phyloP scores from a whole-genome alignment of 2,329 filamentous ascomycete genomes.

The Diaporthe sp. region DNA sequence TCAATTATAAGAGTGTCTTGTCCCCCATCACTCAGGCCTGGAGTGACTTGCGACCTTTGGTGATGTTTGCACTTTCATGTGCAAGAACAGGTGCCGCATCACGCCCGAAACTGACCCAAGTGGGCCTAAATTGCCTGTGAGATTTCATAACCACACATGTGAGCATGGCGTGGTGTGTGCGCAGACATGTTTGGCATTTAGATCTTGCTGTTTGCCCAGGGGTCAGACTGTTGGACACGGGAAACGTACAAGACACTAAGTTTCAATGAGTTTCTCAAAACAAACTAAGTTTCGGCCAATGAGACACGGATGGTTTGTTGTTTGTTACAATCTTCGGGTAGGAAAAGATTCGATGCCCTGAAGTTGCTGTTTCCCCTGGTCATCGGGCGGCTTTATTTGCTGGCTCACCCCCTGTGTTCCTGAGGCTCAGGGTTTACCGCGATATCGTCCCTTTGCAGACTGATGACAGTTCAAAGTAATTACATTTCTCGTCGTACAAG shows the following conservation, averaged over 20 bases:
- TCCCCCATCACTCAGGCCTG: not conserved
- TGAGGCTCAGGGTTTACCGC: too few species aligned
- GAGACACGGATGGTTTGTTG: not conserved
- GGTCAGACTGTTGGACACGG: not conserved
- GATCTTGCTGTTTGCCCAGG: constrained; percentile 24
- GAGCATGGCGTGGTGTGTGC: not conserved
- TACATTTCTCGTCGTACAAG: not conserved
- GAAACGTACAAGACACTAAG: not conserved
- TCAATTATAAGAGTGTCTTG: too few species aligned
- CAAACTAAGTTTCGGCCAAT: not conserved
- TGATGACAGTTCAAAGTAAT: too few species aligned
- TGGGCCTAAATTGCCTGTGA: not conserved
- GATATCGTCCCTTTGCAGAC: too few species aligned
- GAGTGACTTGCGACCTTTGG: not conserved
- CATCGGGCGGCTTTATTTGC: not conserved
- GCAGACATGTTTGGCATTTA: not conserved
- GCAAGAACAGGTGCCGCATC: not conserved
- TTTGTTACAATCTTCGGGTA: not conserved
- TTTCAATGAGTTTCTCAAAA: not conserved
- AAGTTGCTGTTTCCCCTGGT: too few species aligned
- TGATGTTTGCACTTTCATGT: not conserved
- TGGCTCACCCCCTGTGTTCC: not conserved
- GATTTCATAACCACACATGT: too few species aligned
- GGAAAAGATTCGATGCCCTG: not conserved
- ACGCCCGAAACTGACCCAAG: not conserved